Percentiles rank a stretch among this genome's conserved stretches.
Conservation (phyloP, 192 early-diverging fungal species). For the Lunasporangiospora selenospora region DNA sequence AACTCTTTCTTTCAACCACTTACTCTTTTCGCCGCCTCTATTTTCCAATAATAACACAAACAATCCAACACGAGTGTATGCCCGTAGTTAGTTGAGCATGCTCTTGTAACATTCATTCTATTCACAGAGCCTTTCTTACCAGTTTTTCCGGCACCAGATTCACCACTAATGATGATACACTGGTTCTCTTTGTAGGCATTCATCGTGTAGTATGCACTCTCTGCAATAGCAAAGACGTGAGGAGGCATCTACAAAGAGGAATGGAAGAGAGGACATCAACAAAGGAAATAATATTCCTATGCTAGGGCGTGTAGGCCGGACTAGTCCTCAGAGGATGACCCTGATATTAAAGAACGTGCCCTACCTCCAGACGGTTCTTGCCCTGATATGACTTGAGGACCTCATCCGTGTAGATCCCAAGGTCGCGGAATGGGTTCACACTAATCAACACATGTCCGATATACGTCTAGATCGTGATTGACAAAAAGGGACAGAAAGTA, state of each 20-base stretch:
- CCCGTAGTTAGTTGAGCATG: too few species aligned
- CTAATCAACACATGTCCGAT: conserved; percentile 90
- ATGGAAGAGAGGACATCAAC: neutral
- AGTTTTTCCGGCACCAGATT: conserved; percentile 93
- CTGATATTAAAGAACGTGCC: too few species aligned
- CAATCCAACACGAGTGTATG: too few species aligned
- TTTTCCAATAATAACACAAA: neutral
- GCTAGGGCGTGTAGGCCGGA: too few species aligned
- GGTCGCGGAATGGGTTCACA: conserved; percentile 97
- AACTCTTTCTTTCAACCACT: neutral
- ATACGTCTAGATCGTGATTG: conserved; percentile 72
- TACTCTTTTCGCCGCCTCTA: conserved; percentile 84
- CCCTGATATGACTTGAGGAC: conserved; percentile 88
- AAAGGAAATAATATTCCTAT: too few species aligned
- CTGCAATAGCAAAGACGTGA: conserved; percentile 98
- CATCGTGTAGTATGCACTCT: conserved; percentile 91
- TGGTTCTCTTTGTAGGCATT: conserved; percentile 98
- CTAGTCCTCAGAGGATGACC: too few species aligned
- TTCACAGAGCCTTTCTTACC: too few species aligned
- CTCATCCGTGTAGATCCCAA: conserved; percentile 93
- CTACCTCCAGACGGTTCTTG: conserved; percentile 82
- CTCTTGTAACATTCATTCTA: too few species aligned
- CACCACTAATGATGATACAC: conserved; percentile 98
- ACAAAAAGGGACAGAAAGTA: neutral
- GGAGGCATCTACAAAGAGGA: conserved; percentile 72